Conservation (phyloP, 2,329 filamentous ascomycete genomes). For the Neodidymelliopsis sp. region DNA sequence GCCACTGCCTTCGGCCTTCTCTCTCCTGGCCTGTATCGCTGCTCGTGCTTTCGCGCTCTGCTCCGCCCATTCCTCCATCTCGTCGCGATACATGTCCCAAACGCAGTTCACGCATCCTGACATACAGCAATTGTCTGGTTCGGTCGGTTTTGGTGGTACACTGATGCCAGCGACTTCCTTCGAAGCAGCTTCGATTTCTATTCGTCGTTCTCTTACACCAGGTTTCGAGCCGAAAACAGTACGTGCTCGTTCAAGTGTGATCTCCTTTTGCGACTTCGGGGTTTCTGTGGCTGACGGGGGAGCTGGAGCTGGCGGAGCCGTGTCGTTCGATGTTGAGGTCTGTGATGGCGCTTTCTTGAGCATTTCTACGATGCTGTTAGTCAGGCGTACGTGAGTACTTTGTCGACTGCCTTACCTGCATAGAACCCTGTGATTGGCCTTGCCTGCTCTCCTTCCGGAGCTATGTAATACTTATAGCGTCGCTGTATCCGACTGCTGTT, state of each 20-base stretch:
- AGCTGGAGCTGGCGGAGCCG: conserved; percentile 31
- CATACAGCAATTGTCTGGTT: conserved; percentile 99
- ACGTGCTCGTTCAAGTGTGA: conserved; percentile 64
- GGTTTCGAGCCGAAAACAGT: conserved; percentile 85
- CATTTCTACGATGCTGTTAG: conserved; percentile 46
- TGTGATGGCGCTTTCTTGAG: conserved; percentile 39
- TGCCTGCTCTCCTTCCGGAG: conserved; percentile 48
- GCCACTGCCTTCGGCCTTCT: conserved; percentile 39
- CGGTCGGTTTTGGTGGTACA: conserved; percentile 82
- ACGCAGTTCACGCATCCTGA: conserved; percentile 97
- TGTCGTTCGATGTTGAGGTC: conserved; percentile 42
- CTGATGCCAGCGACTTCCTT: conserved; percentile 77
- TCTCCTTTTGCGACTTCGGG: conserved; percentile 59
- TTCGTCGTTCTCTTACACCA: conserved; percentile 74
- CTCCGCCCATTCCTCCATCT: conserved; percentile 86
- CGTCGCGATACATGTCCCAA: conserved; percentile 90
- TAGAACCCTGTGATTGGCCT: conserved; percentile 50
- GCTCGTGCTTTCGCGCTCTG: conserved; percentile 69
- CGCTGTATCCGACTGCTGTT: conserved; percentile 46
- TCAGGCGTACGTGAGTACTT: neutral
- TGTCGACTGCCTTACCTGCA: conserved; percentile 31
- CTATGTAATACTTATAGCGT: conserved; percentile 47
- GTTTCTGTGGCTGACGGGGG: conserved; percentile 46
- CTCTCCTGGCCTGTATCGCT: conserved; percentile 52
- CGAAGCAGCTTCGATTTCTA: conserved; percentile 66